Percentiles rank a stretch among this genome's conserved stretches.
Conservation (phyloP, 345 rosid genomes). For the Anastatica hierochuntica region DNA sequence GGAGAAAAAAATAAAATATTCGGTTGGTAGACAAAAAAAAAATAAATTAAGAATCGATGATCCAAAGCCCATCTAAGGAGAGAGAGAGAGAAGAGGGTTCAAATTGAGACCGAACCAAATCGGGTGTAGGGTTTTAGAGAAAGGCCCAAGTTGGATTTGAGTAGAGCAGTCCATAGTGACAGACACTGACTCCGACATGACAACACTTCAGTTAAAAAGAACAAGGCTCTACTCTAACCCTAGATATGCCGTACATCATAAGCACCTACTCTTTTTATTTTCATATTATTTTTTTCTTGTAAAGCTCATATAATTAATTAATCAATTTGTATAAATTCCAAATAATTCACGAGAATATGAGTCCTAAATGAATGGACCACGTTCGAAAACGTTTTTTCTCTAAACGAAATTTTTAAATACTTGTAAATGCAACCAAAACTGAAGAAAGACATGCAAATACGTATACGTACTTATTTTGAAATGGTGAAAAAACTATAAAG, state of each 20-base stretch:
- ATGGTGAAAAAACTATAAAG: too few relatives aligned
- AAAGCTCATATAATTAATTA: background rate
- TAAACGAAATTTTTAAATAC: too few relatives aligned
- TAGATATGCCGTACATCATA: slow-evolving; percentile 24
- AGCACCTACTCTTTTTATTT: slow-evolving; percentile 2
- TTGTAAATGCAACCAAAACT: too few relatives aligned
- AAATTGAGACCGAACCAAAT: background rate
- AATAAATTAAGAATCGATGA: background rate
- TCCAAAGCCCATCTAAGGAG: slow-evolving; percentile 16
- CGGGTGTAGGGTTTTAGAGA: background rate
- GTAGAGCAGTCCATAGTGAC: slow-evolving; percentile 16
- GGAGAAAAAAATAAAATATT: background rate
- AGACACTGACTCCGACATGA: slow-evolving; percentile 19
- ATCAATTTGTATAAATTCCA: background rate
- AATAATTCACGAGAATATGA: background rate
- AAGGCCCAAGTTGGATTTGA: slow-evolving; percentile 22
- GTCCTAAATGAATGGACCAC: too few relatives aligned
- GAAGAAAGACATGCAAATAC: too few relatives aligned
- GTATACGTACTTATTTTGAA: too few relatives aligned
- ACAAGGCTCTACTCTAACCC: slow-evolving; percentile 14
- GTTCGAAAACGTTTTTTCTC: too few relatives aligned
- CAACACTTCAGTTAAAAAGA: slow-evolving; percentile 13
- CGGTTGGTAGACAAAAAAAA: too few relatives aligned
- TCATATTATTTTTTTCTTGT: background rate
- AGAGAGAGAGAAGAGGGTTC: slow-evolving; percentile 1